phyloP scores from a whole-genome alignment of 2,329 filamentous ascomycete genomes.

The Boeremia lycopersici region DNA sequence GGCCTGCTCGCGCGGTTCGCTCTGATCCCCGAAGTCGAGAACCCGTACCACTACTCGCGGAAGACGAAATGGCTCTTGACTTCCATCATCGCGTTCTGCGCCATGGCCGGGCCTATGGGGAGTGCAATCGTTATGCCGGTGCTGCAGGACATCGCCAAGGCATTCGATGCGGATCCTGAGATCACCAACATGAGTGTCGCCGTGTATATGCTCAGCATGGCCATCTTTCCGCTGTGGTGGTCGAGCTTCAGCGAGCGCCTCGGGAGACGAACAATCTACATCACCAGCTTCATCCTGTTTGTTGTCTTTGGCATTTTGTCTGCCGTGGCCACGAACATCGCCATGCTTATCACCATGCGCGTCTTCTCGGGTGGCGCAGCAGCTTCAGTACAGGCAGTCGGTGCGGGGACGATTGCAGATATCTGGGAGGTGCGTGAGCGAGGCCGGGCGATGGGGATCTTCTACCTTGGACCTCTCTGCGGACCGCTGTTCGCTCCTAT shows the following conservation, averaged over 20 bases:
- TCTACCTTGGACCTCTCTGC: constrained; percentile 48
- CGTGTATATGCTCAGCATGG: constrained; percentile 51
- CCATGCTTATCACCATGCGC: constrained; percentile 47
- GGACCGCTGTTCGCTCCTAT: constrained; percentile 48
- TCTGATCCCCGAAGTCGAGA: constrained; percentile 77
- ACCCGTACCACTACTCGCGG: constrained; percentile 74
- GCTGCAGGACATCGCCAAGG: constrained; percentile 41
- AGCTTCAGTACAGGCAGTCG: constrained; percentile 47
- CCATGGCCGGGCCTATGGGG: constrained; percentile 79
- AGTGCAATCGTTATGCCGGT: constrained; percentile 77
- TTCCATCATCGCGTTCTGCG: constrained; percentile 75
- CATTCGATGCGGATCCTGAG: constrained; percentile 39
- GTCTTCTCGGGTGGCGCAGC: constrained; percentile 46
- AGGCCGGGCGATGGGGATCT: constrained; percentile 47
- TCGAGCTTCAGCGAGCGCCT: constrained; percentile 46
- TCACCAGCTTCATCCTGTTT: constrained; percentile 44
- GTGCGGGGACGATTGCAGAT: constrained; percentile 47
- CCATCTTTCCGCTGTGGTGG: constrained; percentile 51
- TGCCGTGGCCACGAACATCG: constrained; percentile 44
- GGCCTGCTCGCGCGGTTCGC: constrained; percentile 75
- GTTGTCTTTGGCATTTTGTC: constrained; percentile 41
- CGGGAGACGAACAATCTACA: constrained; percentile 46
- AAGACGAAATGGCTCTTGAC: constrained; percentile 87
- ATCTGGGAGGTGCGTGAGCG: constrained; percentile 48
- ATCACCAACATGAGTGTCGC: constrained; percentile 50